Percentiles rank a stretch among this genome's conserved stretches.
These are phyloP conservation scores for Solanum sitiens DNA, from an alignment of 257 asterid species.

Conservation along the genomic window DNA sequence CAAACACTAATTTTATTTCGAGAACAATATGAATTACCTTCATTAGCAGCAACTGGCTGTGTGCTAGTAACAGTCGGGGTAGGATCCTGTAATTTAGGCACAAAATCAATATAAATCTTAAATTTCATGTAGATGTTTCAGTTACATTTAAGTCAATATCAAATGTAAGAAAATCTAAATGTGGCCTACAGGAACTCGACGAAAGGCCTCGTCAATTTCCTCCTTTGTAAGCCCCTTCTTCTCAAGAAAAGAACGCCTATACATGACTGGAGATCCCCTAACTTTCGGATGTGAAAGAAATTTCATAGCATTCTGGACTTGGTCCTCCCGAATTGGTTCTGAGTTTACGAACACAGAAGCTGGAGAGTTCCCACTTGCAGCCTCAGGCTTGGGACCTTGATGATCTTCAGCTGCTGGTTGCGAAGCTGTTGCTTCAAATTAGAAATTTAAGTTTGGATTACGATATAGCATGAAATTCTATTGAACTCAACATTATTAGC, in stretches of 20 bases:
- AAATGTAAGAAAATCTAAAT: not conserved
- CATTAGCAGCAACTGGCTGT: slow-evolving; percentile 35
- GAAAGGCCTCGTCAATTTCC: slow-evolving; percentile 98
- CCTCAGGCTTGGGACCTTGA: slow-evolving; percentile 29
- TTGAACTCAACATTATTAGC: not conserved
- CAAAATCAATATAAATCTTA: not conserved
- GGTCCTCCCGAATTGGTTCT: slow-evolving; percentile 93
- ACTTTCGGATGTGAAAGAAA: slow-evolving; percentile 98
- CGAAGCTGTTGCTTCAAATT: slow-evolving; percentile 29
- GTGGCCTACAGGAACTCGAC: slow-evolving; percentile 79
- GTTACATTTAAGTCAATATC: not conserved
- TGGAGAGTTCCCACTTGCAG: slow-evolving; percentile 49
- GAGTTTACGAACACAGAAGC: slow-evolving; percentile 83
- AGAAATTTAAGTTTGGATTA: slow-evolving; percentile 1
- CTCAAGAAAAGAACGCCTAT: slow-evolving; percentile 98
- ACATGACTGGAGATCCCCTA: slow-evolving; percentile 83
- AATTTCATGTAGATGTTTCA: not conserved
- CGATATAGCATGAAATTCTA: not conserved
- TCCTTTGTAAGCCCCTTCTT: slow-evolving; percentile 96
- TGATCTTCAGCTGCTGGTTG: slow-evolving; percentile 22
- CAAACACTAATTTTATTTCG: not conserved
- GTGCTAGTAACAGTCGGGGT: slow-evolving; percentile 48
- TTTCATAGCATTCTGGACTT: slow-evolving; percentile 89
- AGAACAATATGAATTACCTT: slow-evolving; percentile 30
- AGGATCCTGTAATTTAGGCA: slow-evolving; percentile 49